A percentile compares a stretch with the other conserved stretches of the same genome.
Evolutionary conservation across 2,329 filamentous ascomycete genomes (phyloP).

Genomic region (Stromatinia cepivora): DNA sequence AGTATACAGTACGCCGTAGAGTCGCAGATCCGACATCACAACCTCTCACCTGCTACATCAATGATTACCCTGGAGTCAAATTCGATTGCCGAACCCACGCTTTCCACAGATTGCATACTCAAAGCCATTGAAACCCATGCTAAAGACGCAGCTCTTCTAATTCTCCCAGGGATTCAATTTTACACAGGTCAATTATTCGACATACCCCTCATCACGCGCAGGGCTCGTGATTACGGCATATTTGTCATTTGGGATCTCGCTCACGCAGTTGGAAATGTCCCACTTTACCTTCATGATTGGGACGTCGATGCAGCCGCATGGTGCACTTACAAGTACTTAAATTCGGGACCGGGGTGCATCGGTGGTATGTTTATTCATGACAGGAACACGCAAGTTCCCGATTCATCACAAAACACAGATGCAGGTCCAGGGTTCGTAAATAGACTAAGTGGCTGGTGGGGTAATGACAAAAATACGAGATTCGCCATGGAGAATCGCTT

Average conservation of each 20-base stretch:
- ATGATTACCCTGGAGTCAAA: slow-evolving; percentile 67
- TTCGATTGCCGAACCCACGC: slow-evolving; percentile 49
- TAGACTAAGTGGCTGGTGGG: slow-evolving; percentile 79
- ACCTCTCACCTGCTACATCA: slow-evolving; percentile 60
- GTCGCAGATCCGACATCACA: slow-evolving; percentile 71
- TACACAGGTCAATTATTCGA: slow-evolving; percentile 79
- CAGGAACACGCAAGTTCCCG: slow-evolving; percentile 39
- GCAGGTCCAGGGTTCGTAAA: slow-evolving; percentile 46
- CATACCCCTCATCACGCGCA: slow-evolving; percentile 68
- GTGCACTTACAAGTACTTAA: slow-evolving; percentile 85
- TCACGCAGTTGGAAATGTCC: slow-evolving; percentile 76
- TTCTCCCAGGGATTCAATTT: slow-evolving; percentile 77
- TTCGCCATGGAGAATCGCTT: slow-evolving; percentile 80
- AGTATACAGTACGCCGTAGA: slow-evolving; percentile 67
- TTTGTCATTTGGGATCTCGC: slow-evolving; percentile 78
- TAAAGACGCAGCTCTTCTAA: slow-evolving; percentile 64
- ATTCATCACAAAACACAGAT: slow-evolving; percentile 28
- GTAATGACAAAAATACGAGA: slow-evolving; percentile 65
- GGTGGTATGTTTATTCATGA: slow-evolving; percentile 74
- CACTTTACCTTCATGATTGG: slow-evolving; percentile 72
- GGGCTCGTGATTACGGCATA: slow-evolving; percentile 66
- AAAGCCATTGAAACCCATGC: slow-evolving; percentile 67
- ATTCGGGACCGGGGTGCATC: slow-evolving; percentile 72
- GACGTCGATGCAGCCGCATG: slow-evolving; percentile 75
- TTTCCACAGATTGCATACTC: slow-evolving; percentile 67